Evolutionary conservation across 106 monocot genomes (phyloP).

Genomic region (Amphibolis antarctica): DNA sequence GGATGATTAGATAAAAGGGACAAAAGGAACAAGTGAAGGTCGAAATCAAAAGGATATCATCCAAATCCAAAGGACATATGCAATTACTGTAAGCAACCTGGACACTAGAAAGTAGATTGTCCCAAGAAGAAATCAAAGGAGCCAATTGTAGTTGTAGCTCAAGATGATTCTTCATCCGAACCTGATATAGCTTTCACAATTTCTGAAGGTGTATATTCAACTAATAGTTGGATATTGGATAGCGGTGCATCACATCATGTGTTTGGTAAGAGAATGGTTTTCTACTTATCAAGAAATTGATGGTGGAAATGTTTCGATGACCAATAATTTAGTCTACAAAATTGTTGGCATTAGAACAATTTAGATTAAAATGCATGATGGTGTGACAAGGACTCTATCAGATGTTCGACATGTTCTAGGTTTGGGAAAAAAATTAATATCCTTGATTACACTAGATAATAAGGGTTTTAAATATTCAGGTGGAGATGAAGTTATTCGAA

Average conservation of each 20-base stretch:
- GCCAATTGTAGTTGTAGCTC: too few species aligned
- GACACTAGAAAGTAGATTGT: too few species aligned
- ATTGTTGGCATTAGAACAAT: background rate
- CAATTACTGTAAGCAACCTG: too few species aligned
- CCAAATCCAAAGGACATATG: too few species aligned
- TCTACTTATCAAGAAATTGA: background rate
- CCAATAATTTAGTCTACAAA: background rate
- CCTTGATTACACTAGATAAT: background rate
- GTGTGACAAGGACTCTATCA: background rate
- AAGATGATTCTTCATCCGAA: too few species aligned
- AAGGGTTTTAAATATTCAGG: background rate
- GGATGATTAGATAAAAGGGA: too few species aligned
- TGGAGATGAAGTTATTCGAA: conserved; percentile 2
- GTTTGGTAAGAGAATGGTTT: conserved; percentile 7
- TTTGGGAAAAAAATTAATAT: conserved; percentile 9
- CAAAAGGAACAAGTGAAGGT: too few species aligned
- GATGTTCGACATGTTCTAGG: background rate
- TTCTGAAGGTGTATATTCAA: background rate
- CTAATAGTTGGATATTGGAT: conserved; percentile 5
- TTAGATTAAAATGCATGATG: conserved; percentile 12
- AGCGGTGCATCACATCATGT: background rate
- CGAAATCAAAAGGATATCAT: too few species aligned
- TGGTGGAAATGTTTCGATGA: conserved; percentile 1
- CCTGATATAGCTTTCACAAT: too few species aligned
- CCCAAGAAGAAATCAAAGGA: too few species aligned